phyloP scores from a whole-genome alignment of 345 rosid genomes.

The Excoecaria cochinchinensis region DNA sequence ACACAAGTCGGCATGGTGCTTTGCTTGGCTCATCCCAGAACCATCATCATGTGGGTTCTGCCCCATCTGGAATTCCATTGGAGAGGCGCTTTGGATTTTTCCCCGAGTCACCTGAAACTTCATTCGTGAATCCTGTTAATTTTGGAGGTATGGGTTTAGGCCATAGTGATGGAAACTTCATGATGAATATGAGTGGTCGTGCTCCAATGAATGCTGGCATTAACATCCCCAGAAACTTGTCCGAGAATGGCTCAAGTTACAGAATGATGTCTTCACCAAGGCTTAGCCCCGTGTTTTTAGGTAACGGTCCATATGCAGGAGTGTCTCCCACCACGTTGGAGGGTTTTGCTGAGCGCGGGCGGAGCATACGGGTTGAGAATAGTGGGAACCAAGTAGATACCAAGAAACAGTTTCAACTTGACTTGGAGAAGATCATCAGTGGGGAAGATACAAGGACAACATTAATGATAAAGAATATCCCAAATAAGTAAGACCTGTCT shows the following conservation, averaged over 20 bases:
- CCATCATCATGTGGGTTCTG: constrained; percentile 85
- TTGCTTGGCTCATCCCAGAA: constrained; percentile 54
- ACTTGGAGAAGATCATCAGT: constrained; percentile 64
- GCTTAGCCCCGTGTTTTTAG: constrained; percentile 57
- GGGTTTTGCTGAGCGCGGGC: constrained; percentile 59
- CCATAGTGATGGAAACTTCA: constrained; percentile 38
- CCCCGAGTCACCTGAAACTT: constrained; percentile 56
- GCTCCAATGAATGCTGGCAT: constrained; percentile 26
- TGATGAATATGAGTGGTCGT: constrained; percentile 50
- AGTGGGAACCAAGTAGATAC: constrained; percentile 51
- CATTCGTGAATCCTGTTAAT: constrained; percentile 46
- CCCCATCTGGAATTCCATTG: constrained; percentile 71
- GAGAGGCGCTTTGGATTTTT: constrained; percentile 55
- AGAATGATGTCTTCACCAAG: constrained; percentile 80
- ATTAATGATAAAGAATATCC: constrained; percentile 90
- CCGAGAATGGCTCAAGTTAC: constrained; percentile 56
- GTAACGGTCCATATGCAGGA: constrained; percentile 59
- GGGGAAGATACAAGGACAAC: constrained; percentile 85
- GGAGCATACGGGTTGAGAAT: constrained; percentile 59
- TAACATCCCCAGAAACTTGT: constrained; percentile 36
- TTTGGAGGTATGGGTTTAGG: constrained; percentile 47
- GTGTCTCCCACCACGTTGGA: constrained; percentile 46
- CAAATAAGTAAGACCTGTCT: constrained; percentile 69
- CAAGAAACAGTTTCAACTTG: constrained; percentile 76
- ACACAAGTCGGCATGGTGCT: constrained; percentile 49